Evolutionary conservation across 352 stramenopile species (phyloP), one percentile per base, ranked within the genome.

Genomic region (Phytophthora colocasiae): DNA sequence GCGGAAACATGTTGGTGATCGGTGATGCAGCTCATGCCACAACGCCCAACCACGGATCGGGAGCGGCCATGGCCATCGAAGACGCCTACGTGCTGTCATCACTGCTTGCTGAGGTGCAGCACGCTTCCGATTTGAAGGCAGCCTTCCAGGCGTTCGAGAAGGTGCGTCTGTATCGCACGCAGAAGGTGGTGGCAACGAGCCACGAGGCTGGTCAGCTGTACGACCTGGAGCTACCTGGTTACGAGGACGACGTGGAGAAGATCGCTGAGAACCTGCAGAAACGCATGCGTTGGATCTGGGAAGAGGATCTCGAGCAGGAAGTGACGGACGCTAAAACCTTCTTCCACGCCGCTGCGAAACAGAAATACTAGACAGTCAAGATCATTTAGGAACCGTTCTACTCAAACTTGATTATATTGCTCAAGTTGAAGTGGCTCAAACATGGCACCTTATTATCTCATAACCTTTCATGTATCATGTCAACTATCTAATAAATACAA

Each of bases 251-350:
- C 64, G 44, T 66, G 27, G 22, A 70, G 31, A 73, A 64, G 38
- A 77, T 77, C 46, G 58, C 49, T 31, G 46, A 71, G 34, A 69
- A 64, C 54, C 38, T 77, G 48, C 69, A 77, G 54, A 61, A 70
- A 45, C 69, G 69, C 24, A 73, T 77, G 69, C 64, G 36, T 19
- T 77, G 69, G 69, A 77, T 77, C 54, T 77, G 69, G 69, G 69
- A 77, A 17, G 69, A 77, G 40, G 58, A 73, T 26, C 54, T 77
- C 22, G 64, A 77, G 56, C 63, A 77, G 55, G 64, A 77, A 34
- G 69, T 77, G 9, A 31, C 44, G 27, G 64, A 73, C 38, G 64
- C 69, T 65, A 71, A 74, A 55, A 57, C 26, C n/a, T 71, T 71
- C 50, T 75, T 67, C 44, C 19, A 40, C 10, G 46, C 50, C 22